Evolutionary conservation across 139 green algal species (phyloP).

Genomic region (Mesotaenium endlicherianum): DNA sequence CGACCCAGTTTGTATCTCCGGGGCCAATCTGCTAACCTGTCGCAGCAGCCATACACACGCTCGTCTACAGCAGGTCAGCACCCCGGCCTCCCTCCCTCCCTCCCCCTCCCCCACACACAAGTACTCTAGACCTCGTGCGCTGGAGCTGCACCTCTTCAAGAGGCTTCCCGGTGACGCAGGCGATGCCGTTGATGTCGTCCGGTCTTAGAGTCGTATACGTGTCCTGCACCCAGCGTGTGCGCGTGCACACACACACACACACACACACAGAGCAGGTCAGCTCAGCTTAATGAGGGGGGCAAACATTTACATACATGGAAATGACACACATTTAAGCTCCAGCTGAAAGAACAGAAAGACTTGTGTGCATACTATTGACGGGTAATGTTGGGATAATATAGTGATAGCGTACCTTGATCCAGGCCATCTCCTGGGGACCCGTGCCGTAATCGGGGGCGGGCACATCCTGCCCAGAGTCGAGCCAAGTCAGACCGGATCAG

Average conservation of each 20-base stretch:
- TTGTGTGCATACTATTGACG: too few relatives aligned
- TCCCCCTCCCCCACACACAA: background rate
- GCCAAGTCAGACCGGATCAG: background rate
- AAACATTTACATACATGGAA: too few relatives aligned
- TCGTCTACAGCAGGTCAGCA: too few relatives aligned
- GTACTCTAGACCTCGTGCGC: too few relatives aligned
- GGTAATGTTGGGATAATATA: too few relatives aligned
- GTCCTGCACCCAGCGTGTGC: slow-evolving; percentile 25
- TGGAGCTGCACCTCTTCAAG: slow-evolving; percentile 42
- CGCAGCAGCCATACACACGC: too few relatives aligned
- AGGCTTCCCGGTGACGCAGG: slow-evolving; percentile 55
- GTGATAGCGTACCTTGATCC: slow-evolving; percentile 54
- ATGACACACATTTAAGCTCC: too few relatives aligned
- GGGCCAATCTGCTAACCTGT: too few relatives aligned
- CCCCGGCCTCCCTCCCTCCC: background rate
- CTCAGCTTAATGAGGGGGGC: too few relatives aligned
- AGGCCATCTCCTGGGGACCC: slow-evolving; percentile 54
- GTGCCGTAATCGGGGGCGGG: slow-evolving; percentile 56
- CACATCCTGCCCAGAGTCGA: slow-evolving; percentile 37
- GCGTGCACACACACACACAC: background rate
- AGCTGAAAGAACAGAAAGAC: too few relatives aligned
- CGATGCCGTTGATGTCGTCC: slow-evolving; percentile 38
- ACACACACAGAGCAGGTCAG: background rate
- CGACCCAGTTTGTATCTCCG: too few relatives aligned
- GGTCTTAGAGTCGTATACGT: slow-evolving; percentile 48